These are phyloP conservation scores for Pichia exigua DNA, from an alignment of 805 yeast species.

Conservation along the genomic window DNA sequence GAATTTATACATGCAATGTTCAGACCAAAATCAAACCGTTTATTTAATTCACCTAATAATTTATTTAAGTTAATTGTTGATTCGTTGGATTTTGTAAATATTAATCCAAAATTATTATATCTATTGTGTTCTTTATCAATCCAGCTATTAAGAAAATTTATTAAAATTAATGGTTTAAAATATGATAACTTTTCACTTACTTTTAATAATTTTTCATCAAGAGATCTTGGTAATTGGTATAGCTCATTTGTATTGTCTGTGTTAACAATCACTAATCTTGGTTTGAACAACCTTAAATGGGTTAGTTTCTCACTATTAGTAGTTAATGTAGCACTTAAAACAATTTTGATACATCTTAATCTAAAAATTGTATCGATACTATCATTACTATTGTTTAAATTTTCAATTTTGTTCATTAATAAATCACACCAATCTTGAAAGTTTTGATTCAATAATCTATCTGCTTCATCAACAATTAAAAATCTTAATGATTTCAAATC, in stretches of 20 bases:
- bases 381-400: slow-evolving; percentile 25
- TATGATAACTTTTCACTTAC: slow-evolving; percentile 25
- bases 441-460: slow-evolving; percentile 72
- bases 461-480: slow-evolving; percentile 77
- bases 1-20: slow-evolving; percentile 47
- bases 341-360: slow-evolving; percentile 47
- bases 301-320: slow-evolving; percentile 86
- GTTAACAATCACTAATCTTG: slow-evolving; percentile 70
- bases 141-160: slow-evolving; percentile 41
- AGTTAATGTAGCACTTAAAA: slow-evolving; percentile 90
- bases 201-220: slow-evolving; percentile 30
- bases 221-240: slow-evolving; percentile 50
- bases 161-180: slow-evolving; percentile 68
- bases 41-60: slow-evolving; percentile 38
- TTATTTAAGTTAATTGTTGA: slow-evolving; percentile 73
- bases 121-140: slow-evolving; percentile 26
- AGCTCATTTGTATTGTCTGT: slow-evolving; percentile 42
- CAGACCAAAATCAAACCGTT: slow-evolving; percentile 14
- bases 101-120: slow-evolving; percentile 34
- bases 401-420: slow-evolving; percentile 35
- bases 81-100: slow-evolving; percentile 78
- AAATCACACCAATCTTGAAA: slow-evolving; percentile 87
- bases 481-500: slow-evolving; percentile 48
- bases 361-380: slow-evolving; percentile 28
- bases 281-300: slow-evolving; percentile 58